Conservation (phyloP, 495 filamentous ascomycete genomes). For the Talaromyces thailandensis region DNA sequence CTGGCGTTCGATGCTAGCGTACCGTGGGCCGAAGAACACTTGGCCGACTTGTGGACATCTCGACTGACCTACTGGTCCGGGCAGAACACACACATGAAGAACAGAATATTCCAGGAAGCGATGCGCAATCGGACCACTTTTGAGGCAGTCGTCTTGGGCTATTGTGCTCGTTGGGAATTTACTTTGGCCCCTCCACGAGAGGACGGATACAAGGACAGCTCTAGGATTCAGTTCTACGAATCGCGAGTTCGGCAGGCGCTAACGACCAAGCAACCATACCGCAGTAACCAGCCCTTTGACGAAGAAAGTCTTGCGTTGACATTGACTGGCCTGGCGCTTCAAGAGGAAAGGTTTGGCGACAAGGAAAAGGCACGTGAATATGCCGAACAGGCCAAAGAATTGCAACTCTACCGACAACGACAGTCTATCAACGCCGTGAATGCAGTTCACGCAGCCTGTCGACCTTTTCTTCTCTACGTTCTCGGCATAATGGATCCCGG, state of each 20-base stretch:
- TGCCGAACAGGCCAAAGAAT: slow-evolving; percentile 17
- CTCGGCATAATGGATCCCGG: slow-evolving; percentile 22
- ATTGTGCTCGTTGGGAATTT: slow-evolving; percentile 31
- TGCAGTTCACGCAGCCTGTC: not conserved
- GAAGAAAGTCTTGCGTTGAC: slow-evolving; percentile 25
- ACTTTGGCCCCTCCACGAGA: slow-evolving; percentile 15
- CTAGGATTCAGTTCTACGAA: slow-evolving; percentile 2
- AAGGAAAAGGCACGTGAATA: slow-evolving; percentile 19
- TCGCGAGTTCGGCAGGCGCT: slow-evolving; percentile 14
- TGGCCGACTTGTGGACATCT: slow-evolving; percentile 29
- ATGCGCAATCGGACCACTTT: slow-evolving; percentile 30
- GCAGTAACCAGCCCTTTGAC: slow-evolving; percentile 9
- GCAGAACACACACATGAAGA: slow-evolving; percentile 29
- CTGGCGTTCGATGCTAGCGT: slow-evolving; percentile 19
- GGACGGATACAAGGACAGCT: slow-evolving; percentile 9
- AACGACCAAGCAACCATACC: slow-evolving; percentile 8
- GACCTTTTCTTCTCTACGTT: slow-evolving; percentile 24
- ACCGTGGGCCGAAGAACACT: slow-evolving; percentile 10
- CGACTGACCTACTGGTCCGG: slow-evolving; percentile 38
- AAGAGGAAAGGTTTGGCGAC: slow-evolving; percentile 34
- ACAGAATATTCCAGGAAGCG: slow-evolving; percentile 26
- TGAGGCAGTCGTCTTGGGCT: slow-evolving; percentile 27
- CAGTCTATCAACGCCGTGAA: not conserved
- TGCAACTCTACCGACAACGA: not conserved
- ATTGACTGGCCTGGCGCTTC: slow-evolving; percentile 29